Conservation (phyloP, 2,329 filamentous ascomycete species). For the Monilinia aucupariae region DNA sequence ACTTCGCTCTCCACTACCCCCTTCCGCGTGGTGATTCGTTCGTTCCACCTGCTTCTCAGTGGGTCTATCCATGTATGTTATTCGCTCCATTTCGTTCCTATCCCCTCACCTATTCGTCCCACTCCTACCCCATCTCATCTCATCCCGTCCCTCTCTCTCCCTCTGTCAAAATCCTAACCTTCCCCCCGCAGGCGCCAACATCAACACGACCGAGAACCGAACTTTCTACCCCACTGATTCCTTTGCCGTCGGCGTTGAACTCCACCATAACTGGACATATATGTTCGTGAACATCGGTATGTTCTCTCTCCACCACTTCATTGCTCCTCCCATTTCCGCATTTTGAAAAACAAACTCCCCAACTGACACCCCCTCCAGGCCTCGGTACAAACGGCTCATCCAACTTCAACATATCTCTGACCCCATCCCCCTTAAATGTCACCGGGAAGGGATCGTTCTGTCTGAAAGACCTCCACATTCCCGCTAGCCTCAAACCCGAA, state of each 20-base stretch:
- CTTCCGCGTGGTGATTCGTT: conserved; percentile 16
- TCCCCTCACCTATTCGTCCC: not conserved
- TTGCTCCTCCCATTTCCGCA: not conserved
- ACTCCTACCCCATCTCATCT: too few species aligned
- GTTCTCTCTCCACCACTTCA: not conserved
- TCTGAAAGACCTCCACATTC: conserved; percentile 15
- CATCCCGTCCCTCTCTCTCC: not conserved
- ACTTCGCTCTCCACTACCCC: conserved; percentile 17
- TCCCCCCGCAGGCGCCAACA: conserved; percentile 14
- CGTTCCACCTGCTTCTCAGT: conserved; percentile 16
- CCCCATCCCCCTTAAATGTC: conserved; percentile 12
- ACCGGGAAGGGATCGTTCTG: conserved; percentile 15
- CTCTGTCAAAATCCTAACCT: not conserved
- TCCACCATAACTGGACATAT: conserved; percentile 10
- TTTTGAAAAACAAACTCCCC: not conserved
- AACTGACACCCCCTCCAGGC: not conserved
- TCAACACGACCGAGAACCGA: conserved; percentile 15
- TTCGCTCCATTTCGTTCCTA: too few species aligned
- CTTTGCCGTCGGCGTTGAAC: not conserved
- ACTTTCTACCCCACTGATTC: conserved; percentile 7
- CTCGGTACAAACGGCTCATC: conserved; percentile 16
- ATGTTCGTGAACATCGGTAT: conserved; percentile 11
- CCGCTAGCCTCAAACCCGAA: conserved; percentile 2
- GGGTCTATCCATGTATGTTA: conserved; percentile 16
- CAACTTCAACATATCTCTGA: conserved; percentile 19